Evolutionary conservation across 2,329 filamentous ascomycete species (phyloP), one percentile per base, ranked within the genome.

Genomic region (Colletotrichum lupini): DNA sequence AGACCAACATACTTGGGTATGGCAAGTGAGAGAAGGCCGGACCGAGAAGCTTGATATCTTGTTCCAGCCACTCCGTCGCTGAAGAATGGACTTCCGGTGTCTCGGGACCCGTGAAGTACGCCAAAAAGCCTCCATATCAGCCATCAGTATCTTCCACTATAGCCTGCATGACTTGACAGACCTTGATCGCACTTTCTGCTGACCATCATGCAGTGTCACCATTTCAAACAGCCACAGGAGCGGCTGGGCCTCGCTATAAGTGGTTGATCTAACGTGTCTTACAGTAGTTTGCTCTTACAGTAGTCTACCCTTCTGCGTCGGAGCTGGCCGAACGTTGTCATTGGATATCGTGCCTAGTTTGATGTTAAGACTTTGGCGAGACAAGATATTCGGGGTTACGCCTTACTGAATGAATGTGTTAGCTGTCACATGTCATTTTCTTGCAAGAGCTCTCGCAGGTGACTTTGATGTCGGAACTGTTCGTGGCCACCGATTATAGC

Each of bases 161-260:
- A 49, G n/a, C 49, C 62, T n/a, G 24, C 24, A 46, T 32, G 37
- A 24, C 5, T 56, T 52, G 24, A 19, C 52, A 24, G 26, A 26
- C 28, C 19, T 26, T 11, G 9, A 12, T 8, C 24, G 11, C 49
- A 53, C 26, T 60, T 28, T 24, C 14, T 63, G 59, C 35, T 57
- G 35, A 49, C 57, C 42, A 26, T 26, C 30, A 35, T 68, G 59
- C 28, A 9, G 52, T 64, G 52, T 37, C 1, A 58, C 67, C 57
- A 19, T 19, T n/a, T 16, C 22, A 30, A 68, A 68, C 57, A 55
- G 66, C 57, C 57, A 62, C 46, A 58, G 26, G 32, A 55, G 42
- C 42, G 19, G 28, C 24, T 26, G 52, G 22, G 24, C 1, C 12
- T 55, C 28, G 5, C 5, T 11, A 22, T 16, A 7, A 12, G 11